Evolutionary conservation across 257 asterid genomes (phyloP), one percentile per base, ranked within the genome.

Genomic region (Salvia rosmarinus): DNA sequence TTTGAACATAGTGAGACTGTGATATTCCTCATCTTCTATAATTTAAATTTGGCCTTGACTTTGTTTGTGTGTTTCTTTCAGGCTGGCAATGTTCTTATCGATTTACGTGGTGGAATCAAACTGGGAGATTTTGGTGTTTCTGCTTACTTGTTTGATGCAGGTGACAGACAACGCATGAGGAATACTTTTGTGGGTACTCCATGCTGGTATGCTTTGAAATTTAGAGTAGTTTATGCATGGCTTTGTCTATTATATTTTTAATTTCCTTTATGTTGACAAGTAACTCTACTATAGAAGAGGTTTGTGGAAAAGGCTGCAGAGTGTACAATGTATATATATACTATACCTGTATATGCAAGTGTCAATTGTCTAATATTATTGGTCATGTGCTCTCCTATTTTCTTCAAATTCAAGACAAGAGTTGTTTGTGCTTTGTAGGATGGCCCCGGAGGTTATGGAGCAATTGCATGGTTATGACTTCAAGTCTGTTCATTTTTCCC

Each of bases 401-500:
- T 76, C 58, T 63, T 44, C 64, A 32, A 20, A 54, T 55, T 57
- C 35, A 50, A 74, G 66, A 73, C 14, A 16, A 60, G 71, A 47
- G 37, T 51, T 63, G 37, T 75, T 66, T 78, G 12, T 77, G 65
- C 67, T 77, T 77, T 83, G 50, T 80, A 95, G 99, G 99, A 95
- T 95, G 99, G 98, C 99, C 32, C 99, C 99, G 0, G 99, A 95
- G 86, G 98, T 95, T 64, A 91, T 95, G 99, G 98, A 91, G 86
- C 98, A 88, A 69, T 50, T 88, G 78, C 95, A 88, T 79, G 99
- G 99, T 76, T 95, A 95, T 79, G 98, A 95, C 71, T 91, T 90
- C 91, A 95, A 92, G 99, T 95, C 46, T 72, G 97, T 80, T 76
- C 49, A 71, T 78, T 21, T 79, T 75, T 50, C 39, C 63, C 44